Base-by-base conservation (phyloP, 2,329 filamentous ascomycete species). In the Cordyceps cateniannulata region DNA sequence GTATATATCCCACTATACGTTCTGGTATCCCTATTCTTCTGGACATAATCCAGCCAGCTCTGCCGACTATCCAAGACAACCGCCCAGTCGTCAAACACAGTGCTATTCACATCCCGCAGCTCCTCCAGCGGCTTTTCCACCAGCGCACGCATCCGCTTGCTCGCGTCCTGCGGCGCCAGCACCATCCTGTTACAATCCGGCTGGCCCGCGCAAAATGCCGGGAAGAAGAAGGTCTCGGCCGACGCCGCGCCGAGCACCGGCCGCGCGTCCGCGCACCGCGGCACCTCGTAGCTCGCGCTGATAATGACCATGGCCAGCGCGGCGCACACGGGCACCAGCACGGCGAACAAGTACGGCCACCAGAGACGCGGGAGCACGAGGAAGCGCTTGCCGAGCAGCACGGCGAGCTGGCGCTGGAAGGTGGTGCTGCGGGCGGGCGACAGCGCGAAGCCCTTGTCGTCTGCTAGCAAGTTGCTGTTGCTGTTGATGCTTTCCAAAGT, bases 321-420 rank as follows among this genome's bases (percentile, higher is more conserved):
- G 0, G 48, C 32, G 27, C 25, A n/a, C 9, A 59, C 5, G 9
- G 54, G 54, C 2, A 57, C 42, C 42, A 90, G 66, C n/a, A 93
- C 76, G 1, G 89, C 90, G 3, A 84, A 86, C 8, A 86, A 68
- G 59, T 90, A 90, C 0, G 90, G 90, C 63, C 93, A 80, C 72
- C 85, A 89, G 68, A 93, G 93, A 27, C 85, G 81, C 65, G 85
- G 85, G 55, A 93, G 77, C 32, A 96, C 87, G 0, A 84, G 89
- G 62, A 83, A 77, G 40, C 91, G 80, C 72, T 96, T 96, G 53
- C 80, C 74, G 69, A 93, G 89, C 16, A 96, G 75, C 1, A 93
- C 85, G 69, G 81, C 77, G 0, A 84, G 83, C 75, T 96, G 91
- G 0, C 44, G 29, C 62, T 61, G 63, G 35, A 66, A 67, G 1